Percentiles rank a stretch among this genome's conserved stretches.
Evolutionary conservation across 1,139 yeast species (phyloP).

Genomic region (Taphrina wiesneri): DNA sequence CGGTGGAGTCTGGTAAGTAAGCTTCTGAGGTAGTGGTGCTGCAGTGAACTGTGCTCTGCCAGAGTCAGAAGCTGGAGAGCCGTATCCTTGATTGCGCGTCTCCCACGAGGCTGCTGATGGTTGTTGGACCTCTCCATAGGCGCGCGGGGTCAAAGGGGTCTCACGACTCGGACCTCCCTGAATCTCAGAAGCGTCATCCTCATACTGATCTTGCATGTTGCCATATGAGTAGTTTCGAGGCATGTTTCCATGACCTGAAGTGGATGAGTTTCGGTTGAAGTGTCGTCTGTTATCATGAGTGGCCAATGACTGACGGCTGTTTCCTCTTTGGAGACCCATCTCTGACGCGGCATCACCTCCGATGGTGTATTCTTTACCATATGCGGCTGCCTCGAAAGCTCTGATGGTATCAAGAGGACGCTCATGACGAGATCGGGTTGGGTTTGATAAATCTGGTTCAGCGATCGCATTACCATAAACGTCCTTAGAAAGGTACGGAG

Average conservation of each 20-base stretch:
- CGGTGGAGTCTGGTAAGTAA: conserved; percentile 20
- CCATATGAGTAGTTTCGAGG: conserved; percentile 9
- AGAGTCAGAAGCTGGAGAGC: conserved; percentile 28
- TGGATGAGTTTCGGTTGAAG: conserved; percentile 5
- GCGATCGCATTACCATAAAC: conserved; percentile 76
- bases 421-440: conserved; percentile 87
- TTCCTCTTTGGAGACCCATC: conserved; percentile 7
- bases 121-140: background rate
- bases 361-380: conserved; percentile 20
- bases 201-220: conserved; percentile 24
- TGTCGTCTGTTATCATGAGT: background rate
- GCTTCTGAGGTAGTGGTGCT: conserved; percentile 15
- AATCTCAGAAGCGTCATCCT: conserved; percentile 15
- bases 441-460: conserved; percentile 80
- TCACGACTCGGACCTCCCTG: conserved; percentile 10
- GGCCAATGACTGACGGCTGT: conserved; percentile 16
- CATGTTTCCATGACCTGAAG: conserved; percentile 9
- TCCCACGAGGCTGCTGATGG: conserved; percentile 7
- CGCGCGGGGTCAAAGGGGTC: background rate
- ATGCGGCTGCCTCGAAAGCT: conserved; percentile 84
- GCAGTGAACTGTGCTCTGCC: conserved; percentile 19
- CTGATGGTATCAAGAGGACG: conserved; percentile 94
- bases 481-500: conserved; percentile 49
- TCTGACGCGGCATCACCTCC: conserved; percentile 17
- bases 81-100: conserved; percentile 14